These are phyloP conservation scores for Penicillium brevicompactum DNA, from an alignment of 2,329 filamentous ascomycete species.

Conservation along the genomic window DNA sequence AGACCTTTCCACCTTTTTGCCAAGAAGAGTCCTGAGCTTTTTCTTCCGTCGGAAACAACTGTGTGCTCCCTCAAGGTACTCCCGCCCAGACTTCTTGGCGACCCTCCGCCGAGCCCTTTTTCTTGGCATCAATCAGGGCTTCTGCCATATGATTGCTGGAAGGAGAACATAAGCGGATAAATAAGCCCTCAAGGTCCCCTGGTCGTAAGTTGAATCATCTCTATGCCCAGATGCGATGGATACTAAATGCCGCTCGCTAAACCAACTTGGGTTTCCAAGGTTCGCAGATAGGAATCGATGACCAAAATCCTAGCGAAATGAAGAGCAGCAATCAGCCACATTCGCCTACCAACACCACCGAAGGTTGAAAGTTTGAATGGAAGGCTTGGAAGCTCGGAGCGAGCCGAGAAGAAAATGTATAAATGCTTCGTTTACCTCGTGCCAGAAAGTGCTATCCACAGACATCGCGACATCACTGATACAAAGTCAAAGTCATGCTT, in stretches of 20 bases:
- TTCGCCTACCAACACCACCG: background rate
- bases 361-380: background rate
- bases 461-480: background rate
- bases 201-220: slow-evolving; percentile 3
- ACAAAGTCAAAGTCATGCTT: background rate
- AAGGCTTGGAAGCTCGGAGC: background rate
- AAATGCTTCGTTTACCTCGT: slow-evolving; percentile 1
- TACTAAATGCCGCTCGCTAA: background rate
- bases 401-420: background rate
- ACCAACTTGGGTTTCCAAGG: background rate
- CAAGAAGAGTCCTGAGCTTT: slow-evolving; percentile 8
- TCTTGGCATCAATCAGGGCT: slow-evolving; percentile 16
- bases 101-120: slow-evolving; percentile 15
- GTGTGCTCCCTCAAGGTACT: slow-evolving; percentile 22
- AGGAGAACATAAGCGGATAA: background rate
- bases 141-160: slow-evolving; percentile 7
- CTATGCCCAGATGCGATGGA: background rate
- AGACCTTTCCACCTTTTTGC: slow-evolving; percentile 2
- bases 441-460: no score
- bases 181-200: slow-evolving; percentile 24
- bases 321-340: slow-evolving; percentile 5
- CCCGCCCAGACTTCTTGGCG: slow-evolving; percentile 22
- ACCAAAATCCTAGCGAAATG: background rate
- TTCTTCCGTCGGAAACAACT: background rate
- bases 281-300: background rate